phyloP scores from a whole-genome alignment of 192 early-diverging fungal genomes.

The Polychytrium aggregatum region DNA sequence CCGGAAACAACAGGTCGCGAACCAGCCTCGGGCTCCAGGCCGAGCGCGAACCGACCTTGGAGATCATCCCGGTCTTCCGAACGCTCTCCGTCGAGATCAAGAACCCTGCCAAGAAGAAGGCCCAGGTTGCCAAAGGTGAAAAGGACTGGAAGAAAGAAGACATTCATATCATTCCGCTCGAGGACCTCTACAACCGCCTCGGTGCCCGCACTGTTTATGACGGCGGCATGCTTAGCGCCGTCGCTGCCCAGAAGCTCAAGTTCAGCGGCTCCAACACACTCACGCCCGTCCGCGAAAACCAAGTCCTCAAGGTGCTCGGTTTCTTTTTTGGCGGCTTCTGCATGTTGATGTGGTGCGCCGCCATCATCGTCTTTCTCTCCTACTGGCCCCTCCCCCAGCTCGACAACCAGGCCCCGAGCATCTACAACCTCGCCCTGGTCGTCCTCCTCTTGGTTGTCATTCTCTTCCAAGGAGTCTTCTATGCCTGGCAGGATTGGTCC shows the following conservation, averaged over 20 bases:
- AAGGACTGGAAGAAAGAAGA: slow-evolving; percentile 5
- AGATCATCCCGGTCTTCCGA: slow-evolving; percentile 9
- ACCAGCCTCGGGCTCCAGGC: too few relatives aligned
- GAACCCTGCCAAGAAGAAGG: neutral
- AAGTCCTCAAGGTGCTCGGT: too few relatives aligned
- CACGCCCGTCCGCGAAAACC: too few relatives aligned
- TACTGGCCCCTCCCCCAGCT: slow-evolving; percentile 29
- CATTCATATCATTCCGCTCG: slow-evolving; percentile 1
- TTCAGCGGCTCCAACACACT: slow-evolving; percentile 12
- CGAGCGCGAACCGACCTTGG: slow-evolving; percentile 1
- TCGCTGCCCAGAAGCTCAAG: slow-evolving; percentile 7
- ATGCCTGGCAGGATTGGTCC: slow-evolving; percentile 59
- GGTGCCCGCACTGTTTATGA: neutral
- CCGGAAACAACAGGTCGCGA: too few relatives aligned
- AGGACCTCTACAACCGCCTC: neutral
- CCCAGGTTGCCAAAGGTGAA: too few relatives aligned
- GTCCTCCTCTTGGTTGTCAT: slow-evolving; percentile 44
- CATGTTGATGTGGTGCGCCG: slow-evolving; percentile 53
- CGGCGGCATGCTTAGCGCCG: slow-evolving; percentile 2
- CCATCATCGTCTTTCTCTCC: slow-evolving; percentile 52
- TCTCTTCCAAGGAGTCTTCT: slow-evolving; percentile 54
- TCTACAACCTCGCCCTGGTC: neutral
- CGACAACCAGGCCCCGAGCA: neutral
- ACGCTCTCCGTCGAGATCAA: slow-evolving; percentile 5
- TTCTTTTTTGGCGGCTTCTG: slow-evolving; percentile 65